Evolutionary conservation across 2,329 filamentous ascomycete genomes (phyloP).

Genomic region (Decorospora gaudefroyi): DNA sequence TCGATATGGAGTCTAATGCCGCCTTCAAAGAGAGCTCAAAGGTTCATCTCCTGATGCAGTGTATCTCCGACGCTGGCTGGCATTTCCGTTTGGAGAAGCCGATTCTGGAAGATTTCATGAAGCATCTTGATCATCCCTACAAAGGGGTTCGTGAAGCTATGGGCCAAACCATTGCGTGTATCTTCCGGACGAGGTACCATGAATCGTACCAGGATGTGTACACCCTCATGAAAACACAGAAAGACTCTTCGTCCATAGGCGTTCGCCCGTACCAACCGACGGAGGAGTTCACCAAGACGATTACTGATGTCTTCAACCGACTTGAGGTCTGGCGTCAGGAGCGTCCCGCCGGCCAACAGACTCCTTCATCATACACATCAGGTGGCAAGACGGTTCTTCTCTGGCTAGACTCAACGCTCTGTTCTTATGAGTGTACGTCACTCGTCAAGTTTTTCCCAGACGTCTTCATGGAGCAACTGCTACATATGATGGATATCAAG

Average conservation of each 20-base stretch:
- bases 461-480: slow-evolving; percentile 84
- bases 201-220: slow-evolving; percentile 86
- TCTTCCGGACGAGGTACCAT: slow-evolving; percentile 89
- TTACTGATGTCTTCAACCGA: slow-evolving; percentile 74
- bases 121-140: slow-evolving; percentile 94
- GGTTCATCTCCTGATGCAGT: slow-evolving; percentile 85
- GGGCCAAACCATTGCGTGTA: slow-evolving; percentile 82
- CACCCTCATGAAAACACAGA: slow-evolving; percentile 76
- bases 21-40: slow-evolving; percentile 99
- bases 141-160: slow-evolving; percentile 96
- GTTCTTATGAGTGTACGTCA: slow-evolving; percentile 89
- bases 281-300: slow-evolving; percentile 71
- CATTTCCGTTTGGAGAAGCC: slow-evolving; percentile 91
- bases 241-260: slow-evolving; percentile 77
- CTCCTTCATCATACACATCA: slow-evolving; percentile 90
- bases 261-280: slow-evolving; percentile 80
- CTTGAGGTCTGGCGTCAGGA: slow-evolving; percentile 88
- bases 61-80: slow-evolving; percentile 88
- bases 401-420: slow-evolving; percentile 90
- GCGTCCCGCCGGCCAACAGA: slow-evolving; percentile 84
- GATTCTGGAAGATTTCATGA: slow-evolving; percentile 84
- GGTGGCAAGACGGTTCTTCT: slow-evolving; percentile 94
- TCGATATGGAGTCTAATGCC: slow-evolving; percentile 94
- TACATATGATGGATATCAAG: slow-evolving; percentile 99
- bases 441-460: slow-evolving; percentile 89